Evolutionary conservation across 2,329 filamentous ascomycete species (phyloP), one percentile per base, ranked within the genome.

Genomic region (Bimuria novae-zelandiae): DNA sequence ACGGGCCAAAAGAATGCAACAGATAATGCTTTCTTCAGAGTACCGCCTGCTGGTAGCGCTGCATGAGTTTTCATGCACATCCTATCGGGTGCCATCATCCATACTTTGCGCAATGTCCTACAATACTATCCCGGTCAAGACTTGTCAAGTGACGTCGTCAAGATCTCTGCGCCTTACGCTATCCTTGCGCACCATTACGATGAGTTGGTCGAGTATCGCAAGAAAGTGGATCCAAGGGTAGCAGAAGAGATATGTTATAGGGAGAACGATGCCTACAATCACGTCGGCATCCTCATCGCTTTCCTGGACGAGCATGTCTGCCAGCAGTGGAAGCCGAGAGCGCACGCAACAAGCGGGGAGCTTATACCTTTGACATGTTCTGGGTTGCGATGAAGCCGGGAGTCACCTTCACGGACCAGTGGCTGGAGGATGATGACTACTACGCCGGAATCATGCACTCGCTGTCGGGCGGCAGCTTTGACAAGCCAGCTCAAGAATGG

Each of bases 131-230:
- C 54, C 8, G 23, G 36, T 1, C 54, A 56, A 35, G 54, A 53
- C 41, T 41, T 56, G 6, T 17, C 36, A 10, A 17, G 29, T 16
- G 41, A 44, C 27, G 19, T 44, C 2, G 16, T 56, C 11, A 43
- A 45, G 16, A 45, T 56, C 7, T 12, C 2, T 16, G 19, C 45
- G 4, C 54, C 54, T 4, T 56, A 50, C 21, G 32, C 50, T 5
- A 40, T 53, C n/a, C 36, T 56, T 1, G 42, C 46, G 7, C 54
- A 51, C 32, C 50, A 56, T 22, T 52, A 53, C 16, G 50, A 52
- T 10, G 46, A 53, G 7, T 25, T 53, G 7, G 27, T 32, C 5
- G 10, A 47, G 12, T 56, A 44, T 21, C 45, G 49, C 25, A 39
- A 40, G 5, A 23, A 21, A 21, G 37, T 39, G 5, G 25, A 39